Evolutionary conservation across 805 yeast genomes (phyloP).

Genomic region (Teunomyces cretensis): DNA sequence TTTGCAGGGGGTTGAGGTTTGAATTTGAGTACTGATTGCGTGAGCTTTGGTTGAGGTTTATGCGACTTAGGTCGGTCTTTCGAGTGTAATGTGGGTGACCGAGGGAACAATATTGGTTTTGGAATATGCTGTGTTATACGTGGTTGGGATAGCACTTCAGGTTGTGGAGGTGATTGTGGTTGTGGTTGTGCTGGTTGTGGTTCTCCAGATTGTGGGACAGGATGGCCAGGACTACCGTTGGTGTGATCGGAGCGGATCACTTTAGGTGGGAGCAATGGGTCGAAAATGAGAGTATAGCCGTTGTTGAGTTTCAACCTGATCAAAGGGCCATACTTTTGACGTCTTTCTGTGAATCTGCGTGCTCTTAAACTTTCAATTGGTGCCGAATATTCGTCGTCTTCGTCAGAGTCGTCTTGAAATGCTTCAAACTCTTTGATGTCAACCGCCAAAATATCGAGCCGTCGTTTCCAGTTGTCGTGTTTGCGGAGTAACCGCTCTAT

Average conservation of each 20-base stretch:
- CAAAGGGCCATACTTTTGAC: conserved; percentile 32
- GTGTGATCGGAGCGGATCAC: conserved; percentile 9
- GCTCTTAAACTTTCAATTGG: conserved; percentile 23
- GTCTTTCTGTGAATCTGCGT: conserved; percentile 23
- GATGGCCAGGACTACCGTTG: too few relatives aligned
- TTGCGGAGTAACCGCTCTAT: conserved; percentile 37
- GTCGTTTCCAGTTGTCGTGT: conserved; percentile 38
- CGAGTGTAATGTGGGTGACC: not conserved
- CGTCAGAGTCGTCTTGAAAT: conserved; percentile 12
- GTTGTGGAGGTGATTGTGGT: too few relatives aligned
- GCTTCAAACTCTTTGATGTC: conserved; percentile 20
- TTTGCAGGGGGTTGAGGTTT: not conserved
- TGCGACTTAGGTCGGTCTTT: too few relatives aligned
- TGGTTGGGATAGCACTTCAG: too few relatives aligned
- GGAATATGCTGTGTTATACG: too few relatives aligned
- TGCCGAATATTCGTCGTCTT: conserved; percentile 25
- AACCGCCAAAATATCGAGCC: conserved; percentile 25
- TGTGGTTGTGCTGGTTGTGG: too few relatives aligned
- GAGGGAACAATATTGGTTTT: not conserved
- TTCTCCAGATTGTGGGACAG: too few relatives aligned
- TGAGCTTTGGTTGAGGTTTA: too few relatives aligned
- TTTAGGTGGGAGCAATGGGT: conserved; percentile 34
- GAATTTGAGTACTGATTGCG: not conserved
- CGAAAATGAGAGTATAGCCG: conserved; percentile 38
- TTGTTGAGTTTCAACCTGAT: conserved; percentile 36